Evolutionary conservation across 177 flowering plant species (phyloP), one percentile per base, ranked within the genome.

Genomic region (Vitis hybrid): DNA sequence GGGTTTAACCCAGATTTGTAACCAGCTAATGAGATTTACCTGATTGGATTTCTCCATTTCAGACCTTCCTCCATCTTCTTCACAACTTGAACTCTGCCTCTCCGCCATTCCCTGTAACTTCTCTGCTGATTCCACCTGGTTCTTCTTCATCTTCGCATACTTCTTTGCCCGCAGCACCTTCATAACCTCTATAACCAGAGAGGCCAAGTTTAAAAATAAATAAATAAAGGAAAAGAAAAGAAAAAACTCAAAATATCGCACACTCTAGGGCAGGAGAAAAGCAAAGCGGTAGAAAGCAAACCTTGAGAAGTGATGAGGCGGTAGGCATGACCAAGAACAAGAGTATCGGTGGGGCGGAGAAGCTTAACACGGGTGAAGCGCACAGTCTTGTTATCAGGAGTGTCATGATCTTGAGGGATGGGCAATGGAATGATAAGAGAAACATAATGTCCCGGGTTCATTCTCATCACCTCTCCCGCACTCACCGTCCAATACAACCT

Each of bases 281-380:
- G 52, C 16, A 50, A 60, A 21, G 35, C 24, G 35, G 19, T 40
- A 16, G 11, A 46, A 49, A 52, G 58, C 68, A 55, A 52, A 93
- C 98, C 97, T 89, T 91, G 87, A 51, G 89, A 62, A 19, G 90
- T 85, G 67, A 94, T 79, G 63, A 94, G 93, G 27, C 93, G 71
- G 76, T 95, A 95, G 57, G 91, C 94, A 65, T 84, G 91, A 54
- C 99, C 99, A 18, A 93, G 90, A 74, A 79, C 75, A 11, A 95
- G 87, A 35, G 87, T 88, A 62, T 95, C 97, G 14, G 75, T 84
- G 1, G 98, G 97, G 59, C 93, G 67, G 61, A 95, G 93, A 68
- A 95, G 90, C 87, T 93, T 95, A n/a, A 95, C 91, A 1, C 93
- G 86, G 1, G 93, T 91, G 69, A 84, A 69, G 1, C 87, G 80